Percentiles rank a stretch among this genome's conserved stretches.
phyloP scores from a whole-genome alignment of 164 flowering plant genomes.

The Tetrastigma voinierianum region DNA sequence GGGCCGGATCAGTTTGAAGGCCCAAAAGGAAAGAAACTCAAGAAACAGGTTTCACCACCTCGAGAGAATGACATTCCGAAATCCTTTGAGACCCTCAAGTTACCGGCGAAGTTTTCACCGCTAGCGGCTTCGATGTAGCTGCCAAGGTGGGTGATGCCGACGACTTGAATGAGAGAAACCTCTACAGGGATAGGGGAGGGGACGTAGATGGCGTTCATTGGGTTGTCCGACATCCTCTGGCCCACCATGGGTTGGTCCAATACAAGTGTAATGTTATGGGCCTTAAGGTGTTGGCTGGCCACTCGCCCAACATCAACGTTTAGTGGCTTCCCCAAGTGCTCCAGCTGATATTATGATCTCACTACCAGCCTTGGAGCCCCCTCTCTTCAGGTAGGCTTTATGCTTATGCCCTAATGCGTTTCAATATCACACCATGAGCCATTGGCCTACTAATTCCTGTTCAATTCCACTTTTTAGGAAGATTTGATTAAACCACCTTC shows the following conservation, averaged over 20 bases:
- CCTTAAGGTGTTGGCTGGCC: constrained; percentile 55
- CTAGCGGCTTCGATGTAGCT: constrained; percentile 63
- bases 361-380: constrained; percentile 28
- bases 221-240: constrained; percentile 60
- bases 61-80: constrained; percentile 59
- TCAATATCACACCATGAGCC: constrained; percentile 51
- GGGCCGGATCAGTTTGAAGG: too few species aligned
- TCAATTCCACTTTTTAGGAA: too few species aligned
- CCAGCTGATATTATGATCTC: constrained; percentile 65
- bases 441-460: constrained; percentile 37
- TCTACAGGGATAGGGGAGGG: constrained; percentile 59
- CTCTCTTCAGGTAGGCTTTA: constrained; percentile 36
- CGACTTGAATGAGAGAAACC: constrained; percentile 61
- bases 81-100: constrained; percentile 24
- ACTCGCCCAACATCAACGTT: constrained; percentile 60
- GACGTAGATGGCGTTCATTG: constrained; percentile 55
- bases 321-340: constrained; percentile 76
- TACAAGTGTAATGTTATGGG: constrained; percentile 44
- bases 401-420: constrained; percentile 35
- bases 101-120: constrained; percentile 43
- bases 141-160: constrained; percentile 53
- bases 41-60: constrained; percentile 32
- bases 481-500: too few species aligned
- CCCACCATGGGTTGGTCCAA: constrained; percentile 59
- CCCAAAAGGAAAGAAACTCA: too few species aligned